These are phyloP conservation scores for Petunia hybrid DNA, from an alignment of 305 asterid genomes.

Conservation along the genomic window DNA sequence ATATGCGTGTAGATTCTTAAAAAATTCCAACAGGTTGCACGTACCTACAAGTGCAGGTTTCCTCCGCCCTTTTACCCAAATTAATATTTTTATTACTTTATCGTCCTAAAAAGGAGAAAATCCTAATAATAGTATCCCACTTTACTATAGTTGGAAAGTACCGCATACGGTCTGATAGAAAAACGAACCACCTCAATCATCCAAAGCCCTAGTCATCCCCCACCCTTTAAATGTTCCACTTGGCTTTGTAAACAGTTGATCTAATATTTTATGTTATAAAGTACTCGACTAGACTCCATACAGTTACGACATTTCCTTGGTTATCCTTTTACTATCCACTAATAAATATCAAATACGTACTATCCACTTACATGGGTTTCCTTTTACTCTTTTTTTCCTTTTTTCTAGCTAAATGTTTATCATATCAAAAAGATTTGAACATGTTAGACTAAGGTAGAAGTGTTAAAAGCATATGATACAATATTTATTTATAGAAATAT, in stretches of 20 bases:
- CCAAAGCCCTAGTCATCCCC: neutral
- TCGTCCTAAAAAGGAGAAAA: constrained; percentile 25
- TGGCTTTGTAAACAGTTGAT: constrained; percentile 13
- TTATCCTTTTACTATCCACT: constrained; percentile 22
- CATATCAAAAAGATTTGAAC: constrained; percentile 18
- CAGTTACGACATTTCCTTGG: neutral
- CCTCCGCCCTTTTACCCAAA: neutral
- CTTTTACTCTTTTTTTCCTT: neutral
- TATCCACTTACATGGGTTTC: constrained; percentile 11
- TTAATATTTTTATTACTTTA: neutral
- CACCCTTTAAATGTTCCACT: constrained; percentile 23
- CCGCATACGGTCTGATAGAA: neutral
- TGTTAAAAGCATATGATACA: constrained; percentile 2
- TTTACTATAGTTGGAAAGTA: neutral
- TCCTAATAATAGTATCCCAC: constrained; percentile 27
- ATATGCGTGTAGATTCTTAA: neutral
- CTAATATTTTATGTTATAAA: neutral
- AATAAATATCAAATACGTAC: constrained; percentile 28
- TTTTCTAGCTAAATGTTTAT: neutral
- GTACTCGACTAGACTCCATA: neutral
- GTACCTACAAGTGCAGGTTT: neutral
- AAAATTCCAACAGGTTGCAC: neutral
- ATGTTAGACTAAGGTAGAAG: neutral
- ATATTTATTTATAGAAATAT: neutral
- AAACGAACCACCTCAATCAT: neutral